These are phyloP conservation scores for Trichoderma brevicompactum DNA, from an alignment of 2,329 filamentous ascomycete genomes.

Conservation along the genomic window DNA sequence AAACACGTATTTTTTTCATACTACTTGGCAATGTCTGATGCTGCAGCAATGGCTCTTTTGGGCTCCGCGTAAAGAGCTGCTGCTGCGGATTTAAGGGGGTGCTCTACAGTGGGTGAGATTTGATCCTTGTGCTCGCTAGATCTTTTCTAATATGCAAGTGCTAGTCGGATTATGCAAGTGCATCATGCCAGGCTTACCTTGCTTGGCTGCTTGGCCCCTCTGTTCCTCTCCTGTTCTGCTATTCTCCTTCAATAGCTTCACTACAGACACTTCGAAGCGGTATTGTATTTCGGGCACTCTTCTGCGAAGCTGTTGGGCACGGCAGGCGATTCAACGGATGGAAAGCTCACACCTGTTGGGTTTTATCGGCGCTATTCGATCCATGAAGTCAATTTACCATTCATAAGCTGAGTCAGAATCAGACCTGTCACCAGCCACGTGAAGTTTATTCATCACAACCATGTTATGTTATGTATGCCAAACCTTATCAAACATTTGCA, in stretches of 20 bases:
- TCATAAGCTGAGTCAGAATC: constrained; percentile 23
- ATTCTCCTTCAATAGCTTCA: too few relatives aligned
- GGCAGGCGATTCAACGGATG: not conserved
- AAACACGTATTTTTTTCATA: too few relatives aligned
- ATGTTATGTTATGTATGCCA: not conserved
- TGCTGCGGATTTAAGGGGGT: too few relatives aligned
- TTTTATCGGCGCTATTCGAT: not conserved
- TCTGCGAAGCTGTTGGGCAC: not conserved
- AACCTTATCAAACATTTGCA: constrained; percentile 24
- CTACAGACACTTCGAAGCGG: not conserved
- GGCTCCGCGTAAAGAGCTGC: too few relatives aligned
- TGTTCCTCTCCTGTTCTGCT: too few relatives aligned
- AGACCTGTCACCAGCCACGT: constrained; percentile 24
- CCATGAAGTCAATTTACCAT: not conserved
- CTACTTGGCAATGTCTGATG: too few relatives aligned
- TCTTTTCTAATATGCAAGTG: not conserved
- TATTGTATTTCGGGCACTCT: not conserved
- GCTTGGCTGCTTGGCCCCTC: not conserved
- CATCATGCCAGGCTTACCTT: not conserved
- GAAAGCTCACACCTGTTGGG: not conserved
- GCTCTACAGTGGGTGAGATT: too few relatives aligned
- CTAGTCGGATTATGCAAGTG: not conserved
- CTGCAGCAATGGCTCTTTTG: too few relatives aligned
- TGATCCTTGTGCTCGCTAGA: too few relatives aligned
- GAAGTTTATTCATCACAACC: constrained; percentile 19